Evolutionary conservation across 2,329 filamentous ascomycete species (phyloP).

Genomic region (Cryphonectria parasitica): DNA sequence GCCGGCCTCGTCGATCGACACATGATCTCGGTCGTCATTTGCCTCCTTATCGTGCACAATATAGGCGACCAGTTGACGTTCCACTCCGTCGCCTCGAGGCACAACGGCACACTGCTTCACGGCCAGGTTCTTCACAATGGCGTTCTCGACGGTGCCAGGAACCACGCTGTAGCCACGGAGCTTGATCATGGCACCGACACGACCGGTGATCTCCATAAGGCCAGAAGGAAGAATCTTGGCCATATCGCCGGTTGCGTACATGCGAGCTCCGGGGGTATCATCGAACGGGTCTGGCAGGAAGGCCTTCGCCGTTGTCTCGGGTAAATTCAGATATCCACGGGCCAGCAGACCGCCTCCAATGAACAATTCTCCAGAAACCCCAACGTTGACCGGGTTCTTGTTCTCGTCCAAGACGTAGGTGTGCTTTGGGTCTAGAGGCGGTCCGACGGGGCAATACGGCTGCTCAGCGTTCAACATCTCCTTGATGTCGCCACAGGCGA

Average conservation of each 20-base stretch:
- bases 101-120: constrained; percentile 71
- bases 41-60: constrained; percentile 68
- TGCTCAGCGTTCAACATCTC: constrained; percentile 66
- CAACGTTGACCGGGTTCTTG: constrained; percentile 64
- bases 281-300: constrained; percentile 71
- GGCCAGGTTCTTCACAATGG: constrained; percentile 70
- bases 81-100: constrained; percentile 75
- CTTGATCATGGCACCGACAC: constrained; percentile 81
- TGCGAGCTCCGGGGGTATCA: constrained; percentile 61
- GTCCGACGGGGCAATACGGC: constrained; percentile 74
- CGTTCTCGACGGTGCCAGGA: constrained; percentile 75
- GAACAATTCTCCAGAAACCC: constrained; percentile 72
- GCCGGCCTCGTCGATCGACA: constrained; percentile 71
- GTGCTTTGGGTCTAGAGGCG: constrained; percentile 67
- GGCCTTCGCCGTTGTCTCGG: constrained; percentile 74
- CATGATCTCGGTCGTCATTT: constrained; percentile 40
- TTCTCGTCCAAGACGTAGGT: constrained; percentile 75
- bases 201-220: constrained; percentile 74
- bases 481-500: constrained; percentile 75
- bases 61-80: constrained; percentile 77
- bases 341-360: constrained; percentile 76
- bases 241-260: constrained; percentile 76
- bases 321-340: constrained; percentile 78
- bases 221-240: constrained; percentile 70
- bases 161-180: constrained; percentile 79